Conservation (phyloP, 805 yeast genomes). For the Brettanomyces bruxellensis region DNA sequence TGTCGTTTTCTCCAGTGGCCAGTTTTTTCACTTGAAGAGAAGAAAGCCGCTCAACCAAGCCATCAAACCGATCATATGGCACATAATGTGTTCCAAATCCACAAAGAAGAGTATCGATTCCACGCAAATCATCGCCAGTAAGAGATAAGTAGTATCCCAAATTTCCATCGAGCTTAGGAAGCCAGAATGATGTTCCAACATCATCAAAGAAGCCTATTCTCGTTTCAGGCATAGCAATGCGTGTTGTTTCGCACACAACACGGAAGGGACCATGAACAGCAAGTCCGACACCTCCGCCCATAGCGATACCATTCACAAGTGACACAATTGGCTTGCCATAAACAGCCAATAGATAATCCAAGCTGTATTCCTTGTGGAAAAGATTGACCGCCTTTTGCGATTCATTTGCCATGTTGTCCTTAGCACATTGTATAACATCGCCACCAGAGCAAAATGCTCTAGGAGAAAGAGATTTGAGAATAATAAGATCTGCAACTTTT, state of each 20-base stretch:
- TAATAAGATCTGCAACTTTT: constrained; percentile 49
- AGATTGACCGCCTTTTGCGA: constrained; percentile 46
- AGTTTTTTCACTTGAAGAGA: constrained; percentile 35
- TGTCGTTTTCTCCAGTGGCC: constrained; percentile 8
- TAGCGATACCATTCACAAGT: constrained; percentile 82
- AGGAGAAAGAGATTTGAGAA: constrained; percentile 57
- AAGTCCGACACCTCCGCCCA: constrained; percentile 98
- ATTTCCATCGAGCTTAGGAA: constrained; percentile 74
- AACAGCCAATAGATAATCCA: constrained; percentile 74
- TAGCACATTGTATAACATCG: constrained; percentile 78
- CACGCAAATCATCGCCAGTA: constrained; percentile 73
- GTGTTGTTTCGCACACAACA: constrained; percentile 83
- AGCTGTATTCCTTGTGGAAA: constrained; percentile 72
- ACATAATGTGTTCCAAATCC: constrained; percentile 92
- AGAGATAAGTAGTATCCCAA: constrained; percentile 80
- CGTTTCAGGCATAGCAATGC: constrained; percentile 97
- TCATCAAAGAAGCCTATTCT: constrained; percentile 95
- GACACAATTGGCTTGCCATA: constrained; percentile 83
- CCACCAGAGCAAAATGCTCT: constrained; percentile 94
- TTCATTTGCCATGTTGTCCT: constrained; percentile 39
- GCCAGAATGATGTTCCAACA: constrained; percentile 87
- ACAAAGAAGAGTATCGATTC: constrained; percentile 70
- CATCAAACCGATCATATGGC: constrained; percentile 52
- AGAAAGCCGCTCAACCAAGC: constrained; percentile 56
- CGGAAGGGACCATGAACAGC: constrained; percentile 88